Base-by-base conservation (phyloP, 345 rosid genomes). In the Lenwebbia sp. region DNA sequence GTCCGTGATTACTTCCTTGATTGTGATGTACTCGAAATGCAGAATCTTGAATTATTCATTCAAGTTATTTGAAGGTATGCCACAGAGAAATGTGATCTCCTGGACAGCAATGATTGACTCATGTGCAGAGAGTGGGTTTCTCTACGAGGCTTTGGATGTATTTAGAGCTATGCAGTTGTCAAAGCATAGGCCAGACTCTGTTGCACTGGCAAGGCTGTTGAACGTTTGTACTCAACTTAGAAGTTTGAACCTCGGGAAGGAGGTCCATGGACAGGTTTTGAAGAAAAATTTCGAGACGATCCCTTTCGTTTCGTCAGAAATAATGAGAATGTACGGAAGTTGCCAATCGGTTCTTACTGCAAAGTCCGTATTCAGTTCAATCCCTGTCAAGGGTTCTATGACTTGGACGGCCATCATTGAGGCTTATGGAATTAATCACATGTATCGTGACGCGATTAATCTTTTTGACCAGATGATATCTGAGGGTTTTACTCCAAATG, bases 391-490 rank as follows among this genome's bases (percentile, higher is more conserved):
- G 92, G 99, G 99, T 75, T 89, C 95, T 41, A 57, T 93, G 90
- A 89, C 93, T 51, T 94, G 99, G 98, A 95, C 98, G 82, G 95
- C 98, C 87, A 92, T 95, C 84, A 89, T 96, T 86, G 97, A 95
- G 58, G 94, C 95, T 19, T 89, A 90, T 83, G 95, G 95, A 78
- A 84, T 76, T 85, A 93, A 88, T 83, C 90, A 87, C 83, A 88
- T 85, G 82, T 89, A 85, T 70, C 53, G 41, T 75, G 96, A 93
- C 44, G 98, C 95, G 88, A 70, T 95, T 57, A 85, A 85, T 74
- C 91, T 89, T 84, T 96, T 94, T 88, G 86, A 93, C 76, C 81
- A 88, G 88, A 96, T 96, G 99, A 85, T 87, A 83, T 85, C 92
- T 37, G 44, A 87, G 55, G 96, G 97, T 83, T 95, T 89, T 83